phyloP scores from a whole-genome alignment of 306 rosid species.

The Comarum palustre region DNA sequence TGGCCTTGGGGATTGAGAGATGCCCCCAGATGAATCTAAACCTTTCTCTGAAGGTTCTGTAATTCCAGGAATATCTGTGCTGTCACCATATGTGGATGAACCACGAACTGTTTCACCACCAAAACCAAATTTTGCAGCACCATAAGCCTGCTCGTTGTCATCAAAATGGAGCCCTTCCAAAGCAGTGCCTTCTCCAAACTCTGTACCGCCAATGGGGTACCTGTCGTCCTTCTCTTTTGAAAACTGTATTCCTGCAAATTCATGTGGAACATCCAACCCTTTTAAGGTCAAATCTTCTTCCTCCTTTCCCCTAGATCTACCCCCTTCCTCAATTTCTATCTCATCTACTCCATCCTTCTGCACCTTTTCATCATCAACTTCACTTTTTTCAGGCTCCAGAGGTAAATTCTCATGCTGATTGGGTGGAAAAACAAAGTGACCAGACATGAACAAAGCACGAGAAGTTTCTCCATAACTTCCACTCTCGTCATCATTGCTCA shows the following conservation, averaged over 20 bases:
- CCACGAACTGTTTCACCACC: constrained; percentile 43
- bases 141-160: constrained; percentile 52
- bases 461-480: constrained; percentile 55
- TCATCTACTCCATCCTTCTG: constrained; percentile 44
- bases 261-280: constrained; percentile 56
- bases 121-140: constrained; percentile 44
- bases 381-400: constrained; percentile 48
- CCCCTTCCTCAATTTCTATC: constrained; percentile 39
- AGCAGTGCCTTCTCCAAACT: constrained; percentile 61
- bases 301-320: constrained; percentile 54
- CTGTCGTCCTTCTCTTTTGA: constrained; percentile 46
- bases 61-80: constrained; percentile 33
- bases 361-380: constrained; percentile 43
- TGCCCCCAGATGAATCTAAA: constrained; percentile 38
- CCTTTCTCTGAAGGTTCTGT: constrained; percentile 45
- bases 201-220: constrained; percentile 50
- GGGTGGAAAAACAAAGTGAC: constrained; percentile 90
- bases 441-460: constrained; percentile 71
- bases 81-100: constrained; percentile 45
- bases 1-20: constrained; percentile 40
- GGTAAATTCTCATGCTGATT: constrained; percentile 80
- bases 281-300: constrained; percentile 49
- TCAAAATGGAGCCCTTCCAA: constrained; percentile 48
- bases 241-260: constrained; percentile 52
- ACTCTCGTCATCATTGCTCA: constrained; percentile 43